Base-by-base conservation (phyloP, 1,139 yeast species). In the Sugiyamaella sp. region DNA sequence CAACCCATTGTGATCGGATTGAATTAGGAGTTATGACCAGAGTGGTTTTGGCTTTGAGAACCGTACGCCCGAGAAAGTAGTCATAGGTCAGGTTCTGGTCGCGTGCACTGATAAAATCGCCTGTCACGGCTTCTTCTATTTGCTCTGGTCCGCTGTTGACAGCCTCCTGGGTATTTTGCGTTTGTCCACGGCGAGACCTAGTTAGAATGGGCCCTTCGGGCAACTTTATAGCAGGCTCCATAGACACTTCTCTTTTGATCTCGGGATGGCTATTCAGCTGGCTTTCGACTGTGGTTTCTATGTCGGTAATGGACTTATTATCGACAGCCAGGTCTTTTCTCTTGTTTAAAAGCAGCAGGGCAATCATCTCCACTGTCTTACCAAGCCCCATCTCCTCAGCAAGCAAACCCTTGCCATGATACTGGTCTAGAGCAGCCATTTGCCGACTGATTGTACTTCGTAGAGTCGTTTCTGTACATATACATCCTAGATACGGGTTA, bases 381-480 rank as follows among this genome's bases (percentile, higher is more conserved):
- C 99, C 99, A 3, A 93, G 76, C 0, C 99, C 98, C 99, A 93
- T 93, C 69, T 93, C 98, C 66, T 91, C 98, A 1, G 95, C 86
- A 38, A 91, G 69, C 6, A 91, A 71, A 0, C 93, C 96, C 54
- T 77, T 78, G 0, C 89, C 91, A 1, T 55, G 54, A 42, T 58
- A 49, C 25, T 51, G 49, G 1, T 51, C 53, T 22, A 45, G 48
- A 5, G 57, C 22, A 1, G 27, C 19, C 9, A 41, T 46, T 24
- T 27, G 51, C 48, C 48, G 57, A 1, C 49, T 53, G 27, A 56
- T 53, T 20, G 41, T 39, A 8, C 33, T 24, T 8, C 54, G 43
- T 12, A 59, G 53, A 9, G 59, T 61, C 24, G 57, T 58, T 17
- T 49, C 59, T 4, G 49, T 51, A 27, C 65, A 57, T 1, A 69